A percentile compares a stretch with the other conserved stretches of the same genome.
These are phyloP conservation scores for Tolypocladium cylindrosporum DNA, from an alignment of 2,329 filamentous ascomycete genomes.

Conservation along the genomic window DNA sequence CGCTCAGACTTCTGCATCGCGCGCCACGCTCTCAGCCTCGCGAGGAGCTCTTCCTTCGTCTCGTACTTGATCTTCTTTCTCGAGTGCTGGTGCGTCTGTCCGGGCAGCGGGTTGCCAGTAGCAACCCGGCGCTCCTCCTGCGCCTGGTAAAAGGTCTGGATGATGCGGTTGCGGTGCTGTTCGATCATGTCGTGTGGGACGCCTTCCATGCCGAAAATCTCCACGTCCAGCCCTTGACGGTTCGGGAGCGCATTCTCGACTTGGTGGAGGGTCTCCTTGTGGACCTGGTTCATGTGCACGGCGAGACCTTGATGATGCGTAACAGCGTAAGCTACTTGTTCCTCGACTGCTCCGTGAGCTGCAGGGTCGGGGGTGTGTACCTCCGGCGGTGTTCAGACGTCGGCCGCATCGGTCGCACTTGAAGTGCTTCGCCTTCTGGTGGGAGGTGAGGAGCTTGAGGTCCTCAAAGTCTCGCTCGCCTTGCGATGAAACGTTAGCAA, in stretches of 20 bases:
- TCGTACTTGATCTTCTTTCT: conserved; percentile 63
- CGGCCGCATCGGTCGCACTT: conserved; percentile 89
- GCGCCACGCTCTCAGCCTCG: conserved; percentile 67
- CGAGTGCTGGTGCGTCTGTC: conserved; percentile 52
- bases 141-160: conserved; percentile 74
- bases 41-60: conserved; percentile 66
- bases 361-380: conserved; percentile 34
- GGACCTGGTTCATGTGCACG: conserved; percentile 96
- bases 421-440: conserved; percentile 99
- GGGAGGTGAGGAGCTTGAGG: conserved; percentile 87
- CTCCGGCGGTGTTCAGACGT: conserved; percentile 87
- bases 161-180: conserved; percentile 77
- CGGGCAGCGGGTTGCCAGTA: conserved; percentile 75
- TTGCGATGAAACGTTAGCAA: conserved; percentile 15
- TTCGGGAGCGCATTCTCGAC: conserved; percentile 91
- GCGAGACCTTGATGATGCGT: conserved; percentile 56
- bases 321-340: neutral
- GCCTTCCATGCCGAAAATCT: conserved; percentile 98
- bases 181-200: conserved; percentile 78
- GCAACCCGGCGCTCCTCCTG: conserved; percentile 72
- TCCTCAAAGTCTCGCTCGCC: conserved; percentile 96
- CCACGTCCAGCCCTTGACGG: conserved; percentile 74
- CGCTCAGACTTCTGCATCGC: conserved; percentile 53
- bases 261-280: conserved; percentile 80
- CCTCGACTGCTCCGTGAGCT: neutral